Base-by-base conservation (phyloP, 2,329 filamentous ascomycete species). In the Monilinia fructicola region DNA sequence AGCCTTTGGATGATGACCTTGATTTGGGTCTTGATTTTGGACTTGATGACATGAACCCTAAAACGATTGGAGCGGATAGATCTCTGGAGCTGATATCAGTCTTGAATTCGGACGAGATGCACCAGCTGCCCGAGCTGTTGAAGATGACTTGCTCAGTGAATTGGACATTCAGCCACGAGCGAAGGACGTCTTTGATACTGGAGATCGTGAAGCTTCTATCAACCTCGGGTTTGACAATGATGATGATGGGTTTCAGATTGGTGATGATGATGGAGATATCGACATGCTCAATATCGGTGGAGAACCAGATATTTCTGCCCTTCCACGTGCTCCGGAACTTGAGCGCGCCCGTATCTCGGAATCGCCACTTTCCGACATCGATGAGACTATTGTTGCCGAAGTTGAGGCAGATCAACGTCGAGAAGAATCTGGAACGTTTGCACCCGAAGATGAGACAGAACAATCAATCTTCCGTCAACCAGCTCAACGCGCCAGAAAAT, bases 71-170 rank as follows among this genome's bases (percentile, higher is more conserved):
- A 42, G 44, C 28, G n/a, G 58, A 61, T 61, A 61, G 44, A 61
- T 61, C 58, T 21, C 58, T 21, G 78, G 70, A 76, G 79, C 63
- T 38, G 84, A 86, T 68, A 80, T 80, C 68, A 95, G 89, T 74
- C 88, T 97, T 67, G 95, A 99, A 88, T 84, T 92, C 73, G 95
- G 94, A 75, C 90, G 94, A 87, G 90, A 96, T 72, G 93, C 91
- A 26, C 88, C 91, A 5, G 83, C 86, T 21, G 82, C 89, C 31
- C 83, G 86, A 55, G 81, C 87, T 2, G 79, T 89, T 26, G 91
- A 91, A 70, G 88, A 91, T 50, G 87, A 91, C 71, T 85, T 93
- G 64, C 80, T 89, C 68, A 76, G 73, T 69, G 88, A 91, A 67
- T 74, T 89, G 48, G 87, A 89, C 70, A 78, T 86, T 6, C 81